Percentiles rank a stretch among this genome's conserved stretches.
These are phyloP conservation scores for Nyssa sinensis DNA, from an alignment of 148 eudicot species.

Conservation along the genomic window DNA sequence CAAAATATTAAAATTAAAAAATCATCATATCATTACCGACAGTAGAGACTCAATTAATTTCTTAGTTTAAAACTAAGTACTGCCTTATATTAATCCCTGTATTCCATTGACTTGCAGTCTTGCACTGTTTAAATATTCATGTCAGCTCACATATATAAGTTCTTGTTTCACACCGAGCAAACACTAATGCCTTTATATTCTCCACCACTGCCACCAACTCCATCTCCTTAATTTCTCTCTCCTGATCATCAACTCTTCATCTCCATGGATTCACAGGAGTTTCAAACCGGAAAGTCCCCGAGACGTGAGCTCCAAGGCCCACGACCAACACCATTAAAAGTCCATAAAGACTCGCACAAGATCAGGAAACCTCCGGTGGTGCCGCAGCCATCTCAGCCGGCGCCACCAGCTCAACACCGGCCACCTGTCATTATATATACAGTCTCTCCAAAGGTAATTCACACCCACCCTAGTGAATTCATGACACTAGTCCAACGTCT, in stretches of 20 bases:
- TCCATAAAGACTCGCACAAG: conserved; percentile 43
- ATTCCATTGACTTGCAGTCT: conserved; percentile 18
- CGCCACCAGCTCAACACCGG: conserved; percentile 16
- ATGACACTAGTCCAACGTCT: conserved; percentile 48
- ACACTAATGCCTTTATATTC: neutral
- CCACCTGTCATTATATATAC: conserved; percentile 47
- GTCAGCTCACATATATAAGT: conserved; percentile 15
- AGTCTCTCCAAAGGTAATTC: conserved; percentile 55
- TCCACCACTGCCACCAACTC: neutral
- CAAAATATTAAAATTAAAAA: too few species aligned
- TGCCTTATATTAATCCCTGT: conserved; percentile 2
- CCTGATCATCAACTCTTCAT: neutral
- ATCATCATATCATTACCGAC: too few species aligned
- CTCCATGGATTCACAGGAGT: conserved; percentile 25
- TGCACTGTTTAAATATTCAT: conserved; percentile 20
- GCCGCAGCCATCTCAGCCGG: conserved; percentile 2
- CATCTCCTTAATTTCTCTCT: conserved; percentile 12
- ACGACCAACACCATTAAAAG: conserved; percentile 45
- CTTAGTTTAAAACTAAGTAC: too few species aligned
- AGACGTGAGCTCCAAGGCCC: conserved; percentile 49
- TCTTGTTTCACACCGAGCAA: neutral
- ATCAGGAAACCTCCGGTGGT: conserved; percentile 42
- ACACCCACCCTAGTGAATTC: conserved; percentile 45
- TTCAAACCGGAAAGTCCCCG: conserved; percentile 29
- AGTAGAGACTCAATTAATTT: too few species aligned